Evolutionary conservation across 2,329 filamentous ascomycete species (phyloP), one percentile per base, ranked within the genome.

Genomic region (Microascus cirrosus): DNA sequence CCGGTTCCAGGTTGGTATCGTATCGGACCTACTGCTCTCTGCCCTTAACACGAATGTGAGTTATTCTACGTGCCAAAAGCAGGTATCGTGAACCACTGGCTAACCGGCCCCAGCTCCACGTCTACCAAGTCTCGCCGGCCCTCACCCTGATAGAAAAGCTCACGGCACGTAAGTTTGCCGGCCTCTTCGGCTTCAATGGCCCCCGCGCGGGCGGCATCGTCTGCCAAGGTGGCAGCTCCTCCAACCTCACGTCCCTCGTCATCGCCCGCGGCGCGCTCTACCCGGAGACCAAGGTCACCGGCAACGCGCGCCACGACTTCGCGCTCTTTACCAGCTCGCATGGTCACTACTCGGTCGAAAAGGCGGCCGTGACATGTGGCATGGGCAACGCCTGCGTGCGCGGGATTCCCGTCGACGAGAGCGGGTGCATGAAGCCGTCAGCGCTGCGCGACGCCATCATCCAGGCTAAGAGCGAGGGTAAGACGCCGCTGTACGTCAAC

Each of bases 291-390:
- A 96, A 95, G 70, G 74, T 74, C 0, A 70, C 80, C 1, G 94
- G 94, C 18, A 90, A 91, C 66, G 80, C 77, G 1, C 67, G 68
- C 3, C 71, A 77, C 61, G 77, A 80, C 22, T 93, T 96, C 65
- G 86, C 90, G 22, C 73, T 96, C 58, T 96, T 97, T 74, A 96
- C 93, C 2, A 90, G 85, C 63, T 84, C 80, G 1, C 91, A 97
- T 69, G 92, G 93, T 0, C 94, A 97, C 76, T 99, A 97, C 75
- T 92, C 86, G 5, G 83, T 97, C 28, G 90, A 96, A 66, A 97
- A 97, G 74, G 92, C 91, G 2, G 92, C 92, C n/a, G 87, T 93
- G 68, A 87, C 93, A 67, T 87, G 87, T 65, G 94, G 94, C 0
- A 81, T 99, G 42, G 94, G 94, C 11, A 85, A 83, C 32, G 75